These are phyloP conservation scores for Cnidoscolus chayamansa DNA, from an alignment of 441 rosid genomes.

Conservation along the genomic window DNA sequence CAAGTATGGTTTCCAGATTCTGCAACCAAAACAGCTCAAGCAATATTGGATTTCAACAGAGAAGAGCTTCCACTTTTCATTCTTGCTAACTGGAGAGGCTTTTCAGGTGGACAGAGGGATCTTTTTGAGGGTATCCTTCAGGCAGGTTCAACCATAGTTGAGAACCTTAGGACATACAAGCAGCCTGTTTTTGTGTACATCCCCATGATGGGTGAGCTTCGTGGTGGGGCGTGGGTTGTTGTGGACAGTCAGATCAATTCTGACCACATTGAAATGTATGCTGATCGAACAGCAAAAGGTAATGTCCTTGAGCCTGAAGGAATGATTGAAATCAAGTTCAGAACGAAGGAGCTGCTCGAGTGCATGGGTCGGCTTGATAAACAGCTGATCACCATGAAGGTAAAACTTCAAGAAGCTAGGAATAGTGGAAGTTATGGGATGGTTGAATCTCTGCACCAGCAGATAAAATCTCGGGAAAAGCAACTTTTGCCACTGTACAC, in stretches of 20 bases:
- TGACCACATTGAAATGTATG: slow-evolving; percentile 97
- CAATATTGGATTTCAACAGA: slow-evolving; percentile 88
- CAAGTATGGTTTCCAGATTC: slow-evolving; percentile 99
- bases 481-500: slow-evolving; percentile 86
- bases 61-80: slow-evolving; percentile 98
- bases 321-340: slow-evolving; percentile 91
- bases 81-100: slow-evolving; percentile 99
- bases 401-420: slow-evolving; percentile 66
- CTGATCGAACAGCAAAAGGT: slow-evolving; percentile 91
- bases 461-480: slow-evolving; percentile 76
- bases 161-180: slow-evolving; percentile 92
- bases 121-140: slow-evolving; percentile 99
- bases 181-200: slow-evolving; percentile 98
- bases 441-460: slow-evolving; percentile 61
- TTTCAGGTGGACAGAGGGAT: slow-evolving; percentile 99
- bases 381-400: slow-evolving; percentile 62
- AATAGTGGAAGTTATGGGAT: slow-evolving; percentile 39
- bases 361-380: slow-evolving; percentile 98
- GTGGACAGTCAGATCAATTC: slow-evolving; percentile 93
- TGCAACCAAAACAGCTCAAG: slow-evolving; percentile 96
- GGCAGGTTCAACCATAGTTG: slow-evolving; percentile 98
- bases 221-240: slow-evolving; percentile 99
- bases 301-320: slow-evolving; percentile 99
- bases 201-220: slow-evolving; percentile 99
- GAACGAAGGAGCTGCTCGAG: slow-evolving; percentile 86